Evolutionary conservation across 306 rosid genomes (phyloP).

Genomic region (Styphnolobium japonicum): DNA sequence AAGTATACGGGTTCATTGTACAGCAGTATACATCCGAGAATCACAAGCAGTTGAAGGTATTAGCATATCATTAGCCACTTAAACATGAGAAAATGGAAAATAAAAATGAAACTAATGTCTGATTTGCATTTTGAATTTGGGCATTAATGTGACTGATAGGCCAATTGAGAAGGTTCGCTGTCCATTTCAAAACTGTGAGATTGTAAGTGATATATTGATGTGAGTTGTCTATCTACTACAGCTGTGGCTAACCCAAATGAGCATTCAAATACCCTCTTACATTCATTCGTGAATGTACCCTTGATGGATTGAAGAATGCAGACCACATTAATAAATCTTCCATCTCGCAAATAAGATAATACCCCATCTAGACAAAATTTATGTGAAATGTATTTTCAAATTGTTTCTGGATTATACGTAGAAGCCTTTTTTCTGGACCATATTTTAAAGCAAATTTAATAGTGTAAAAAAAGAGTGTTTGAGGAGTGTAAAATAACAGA

Average conservation of each 20-base stretch:
- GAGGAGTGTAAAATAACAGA: too few species aligned
- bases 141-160: background rate
- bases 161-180: background rate
- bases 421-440: too few species aligned
- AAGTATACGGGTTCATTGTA: too few species aligned
- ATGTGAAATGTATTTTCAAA: too few species aligned
- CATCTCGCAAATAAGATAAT: too few species aligned
- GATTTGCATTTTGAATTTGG: background rate
- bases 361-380: too few species aligned
- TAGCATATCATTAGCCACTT: too few species aligned
- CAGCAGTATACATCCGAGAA: background rate
- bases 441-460: background rate
- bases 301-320: too few species aligned
- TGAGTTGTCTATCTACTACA: background rate
- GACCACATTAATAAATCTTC: too few species aligned
- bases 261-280: too few species aligned
- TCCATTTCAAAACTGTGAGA: background rate
- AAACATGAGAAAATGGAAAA: background rate
- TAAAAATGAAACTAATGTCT: background rate
- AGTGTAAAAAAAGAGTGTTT: background rate
- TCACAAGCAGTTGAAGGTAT: background rate
- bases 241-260: background rate
- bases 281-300: too few species aligned
- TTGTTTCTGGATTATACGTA: too few species aligned
- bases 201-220: background rate